These are phyloP conservation scores for Cryphonectria radicalis DNA, from an alignment of 2,329 filamentous ascomycete species.

Conservation along the genomic window DNA sequence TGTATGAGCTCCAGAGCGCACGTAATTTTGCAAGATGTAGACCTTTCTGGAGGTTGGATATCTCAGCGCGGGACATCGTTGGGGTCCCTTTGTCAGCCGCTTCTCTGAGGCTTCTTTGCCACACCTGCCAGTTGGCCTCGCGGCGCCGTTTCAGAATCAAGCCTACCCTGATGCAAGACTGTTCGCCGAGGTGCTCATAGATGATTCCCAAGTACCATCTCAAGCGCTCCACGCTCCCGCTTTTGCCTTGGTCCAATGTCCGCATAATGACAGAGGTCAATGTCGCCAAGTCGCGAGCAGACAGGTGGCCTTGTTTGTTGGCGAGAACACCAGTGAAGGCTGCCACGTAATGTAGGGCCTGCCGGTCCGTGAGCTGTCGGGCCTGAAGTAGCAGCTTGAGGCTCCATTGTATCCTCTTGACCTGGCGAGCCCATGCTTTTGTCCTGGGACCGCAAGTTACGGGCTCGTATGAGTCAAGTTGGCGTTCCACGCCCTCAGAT, in stretches of 20 bases:
- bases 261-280: slow-evolving; percentile 38
- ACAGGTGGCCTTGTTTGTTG: slow-evolving; percentile 38
- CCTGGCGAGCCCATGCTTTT: slow-evolving; percentile 4
- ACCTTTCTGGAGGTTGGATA: not conserved
- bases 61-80: not conserved
- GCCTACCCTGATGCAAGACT: slow-evolving; percentile 31
- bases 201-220: slow-evolving; percentile 43
- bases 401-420: slow-evolving; percentile 17
- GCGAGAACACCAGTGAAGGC: slow-evolving; percentile 39
- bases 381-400: slow-evolving; percentile 11
- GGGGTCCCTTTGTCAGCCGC: not conserved
- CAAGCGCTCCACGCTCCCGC: slow-evolving; percentile 42
- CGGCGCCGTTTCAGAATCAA: slow-evolving; percentile 35
- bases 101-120: slow-evolving; percentile 9
- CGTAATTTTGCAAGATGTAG: not conserved
- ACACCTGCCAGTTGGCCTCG: slow-evolving; percentile 26
- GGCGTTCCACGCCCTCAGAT: not conserved
- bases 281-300: slow-evolving; percentile 29
- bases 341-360: slow-evolving; percentile 39
- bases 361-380: slow-evolving; percentile 27
- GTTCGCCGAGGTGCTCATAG: slow-evolving; percentile 34
- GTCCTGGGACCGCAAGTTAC: not conserved
- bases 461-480: not conserved
- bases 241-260: slow-evolving; percentile 40
- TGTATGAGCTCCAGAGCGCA: slow-evolving; percentile 3